These are phyloP conservation scores for Stachybotrys echinatus DNA, from an alignment of 2,329 filamentous ascomycete species.

Conservation along the genomic window DNA sequence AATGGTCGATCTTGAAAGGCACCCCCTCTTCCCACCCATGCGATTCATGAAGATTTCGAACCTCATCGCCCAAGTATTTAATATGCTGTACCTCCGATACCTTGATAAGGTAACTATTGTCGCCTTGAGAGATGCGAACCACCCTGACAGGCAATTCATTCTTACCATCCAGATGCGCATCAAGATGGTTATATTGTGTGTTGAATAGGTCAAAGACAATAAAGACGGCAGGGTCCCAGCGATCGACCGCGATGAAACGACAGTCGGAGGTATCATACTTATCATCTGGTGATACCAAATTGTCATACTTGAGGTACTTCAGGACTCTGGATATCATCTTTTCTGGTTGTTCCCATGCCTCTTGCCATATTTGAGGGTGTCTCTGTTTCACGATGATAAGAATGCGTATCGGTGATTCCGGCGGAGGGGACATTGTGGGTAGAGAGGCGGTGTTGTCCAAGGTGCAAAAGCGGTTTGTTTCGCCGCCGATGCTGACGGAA, in stretches of 20 bases:
- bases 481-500: too few relatives aligned
- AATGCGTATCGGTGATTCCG: background rate
- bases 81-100: background rate
- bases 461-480: background rate
- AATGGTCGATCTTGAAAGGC: background rate
- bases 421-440: background rate
- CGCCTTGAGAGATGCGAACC: conserved; percentile 1
- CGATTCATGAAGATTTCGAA: background rate
- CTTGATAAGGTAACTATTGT: background rate
- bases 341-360: conserved; percentile 3
- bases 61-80: background rate
- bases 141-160: conserved; percentile 2
- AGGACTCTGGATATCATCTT: conserved; percentile 1
- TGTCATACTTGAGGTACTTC: conserved; percentile 1
- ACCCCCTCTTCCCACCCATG: background rate
- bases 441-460: background rate
- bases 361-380: background rate
- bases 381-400: conserved; percentile 1
- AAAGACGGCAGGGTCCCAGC: conserved; percentile 2
- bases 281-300: conserved; percentile 1
- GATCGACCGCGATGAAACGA: conserved; percentile 3
- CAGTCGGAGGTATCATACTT: conserved; percentile 3
- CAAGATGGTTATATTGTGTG: background rate
- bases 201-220: conserved; percentile 5
- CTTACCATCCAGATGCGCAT: conserved; percentile 2